These are phyloP conservation scores for Sophora flavescens DNA, from an alignment of 306 rosid genomes.

Conservation along the genomic window DNA sequence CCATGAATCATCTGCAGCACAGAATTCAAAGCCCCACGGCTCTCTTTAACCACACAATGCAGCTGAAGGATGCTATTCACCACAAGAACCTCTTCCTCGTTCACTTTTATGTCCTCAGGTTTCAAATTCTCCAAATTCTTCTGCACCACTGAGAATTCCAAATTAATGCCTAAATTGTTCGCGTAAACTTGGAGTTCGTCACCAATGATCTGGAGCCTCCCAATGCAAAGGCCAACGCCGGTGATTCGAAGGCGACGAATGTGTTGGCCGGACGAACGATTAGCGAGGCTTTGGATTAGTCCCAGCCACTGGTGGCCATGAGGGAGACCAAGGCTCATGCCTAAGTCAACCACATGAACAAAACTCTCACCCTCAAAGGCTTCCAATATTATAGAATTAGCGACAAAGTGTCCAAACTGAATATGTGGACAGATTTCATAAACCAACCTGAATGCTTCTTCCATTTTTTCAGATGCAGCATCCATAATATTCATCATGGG, in stretches of 20 bases:
- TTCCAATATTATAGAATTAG: constrained; percentile 80
- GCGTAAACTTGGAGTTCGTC: constrained; percentile 67
- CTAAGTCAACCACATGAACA: constrained; percentile 83
- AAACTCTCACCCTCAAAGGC: constrained; percentile 95
- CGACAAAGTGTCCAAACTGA: constrained; percentile 87
- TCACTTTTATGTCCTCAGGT: constrained; percentile 57
- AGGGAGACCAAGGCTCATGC: constrained; percentile 77
- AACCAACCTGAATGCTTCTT: constrained; percentile 75
- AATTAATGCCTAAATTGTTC: constrained; percentile 52
- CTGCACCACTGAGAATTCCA: constrained; percentile 65
- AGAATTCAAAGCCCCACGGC: constrained; percentile 84
- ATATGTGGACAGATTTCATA: constrained; percentile 83
- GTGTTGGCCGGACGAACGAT: constrained; percentile 23
- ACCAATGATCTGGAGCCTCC: constrained; percentile 61
- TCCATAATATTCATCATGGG: constrained; percentile 63
- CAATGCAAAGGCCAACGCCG: constrained; percentile 61
- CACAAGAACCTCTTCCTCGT: constrained; percentile 70
- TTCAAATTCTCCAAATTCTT: constrained; percentile 66
- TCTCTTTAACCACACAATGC: constrained; percentile 91
- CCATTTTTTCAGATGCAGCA: constrained; percentile 63
- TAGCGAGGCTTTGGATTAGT: constrained; percentile 65
- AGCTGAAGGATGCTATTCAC: constrained; percentile 85
- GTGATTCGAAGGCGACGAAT: constrained; percentile 64
- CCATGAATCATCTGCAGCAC: constrained; percentile 74
- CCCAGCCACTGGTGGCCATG: constrained; percentile 82